Evolutionary conservation across 805 yeast genomes (phyloP).

Genomic region (Kodamaea fukazawae): DNA sequence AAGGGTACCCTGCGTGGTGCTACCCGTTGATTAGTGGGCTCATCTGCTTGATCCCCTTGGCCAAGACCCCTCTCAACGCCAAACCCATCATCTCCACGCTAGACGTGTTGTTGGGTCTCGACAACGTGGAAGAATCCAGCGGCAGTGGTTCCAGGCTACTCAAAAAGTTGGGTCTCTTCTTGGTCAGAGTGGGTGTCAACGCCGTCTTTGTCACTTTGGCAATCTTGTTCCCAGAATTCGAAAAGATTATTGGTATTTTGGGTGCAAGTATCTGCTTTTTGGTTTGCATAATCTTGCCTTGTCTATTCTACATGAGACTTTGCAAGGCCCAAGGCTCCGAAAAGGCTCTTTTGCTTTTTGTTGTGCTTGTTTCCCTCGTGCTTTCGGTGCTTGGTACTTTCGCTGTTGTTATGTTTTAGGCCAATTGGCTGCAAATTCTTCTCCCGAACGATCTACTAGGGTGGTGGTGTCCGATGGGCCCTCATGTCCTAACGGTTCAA

Average conservation of each 20-base stretch:
- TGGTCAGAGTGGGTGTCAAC: slow-evolving; percentile 24
- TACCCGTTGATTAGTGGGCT: slow-evolving; percentile 27
- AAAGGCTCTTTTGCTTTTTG: slow-evolving; percentile 10
- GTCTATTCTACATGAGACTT: slow-evolving; percentile 32
- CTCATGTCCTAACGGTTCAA: too few species aligned
- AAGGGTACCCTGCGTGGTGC: slow-evolving; percentile 65
- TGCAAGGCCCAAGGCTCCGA: slow-evolving; percentile 18
- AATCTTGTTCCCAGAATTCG: slow-evolving; percentile 36
- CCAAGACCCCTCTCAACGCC: slow-evolving; percentile 39
- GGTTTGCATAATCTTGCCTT: slow-evolving; percentile 40
- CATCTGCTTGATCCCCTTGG: slow-evolving; percentile 40
- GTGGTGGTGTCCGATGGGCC: too few species aligned
- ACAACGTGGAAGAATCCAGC: slow-evolving; percentile 1
- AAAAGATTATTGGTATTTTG: slow-evolving; percentile 38
- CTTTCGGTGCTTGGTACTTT: slow-evolving; percentile 22
- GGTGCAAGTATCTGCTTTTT: slow-evolving; percentile 43
- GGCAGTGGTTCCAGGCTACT: neutral
- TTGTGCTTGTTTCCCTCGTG: slow-evolving; percentile 11
- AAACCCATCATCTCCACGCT: slow-evolving; percentile 39
- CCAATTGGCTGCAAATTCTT: too few species aligned
- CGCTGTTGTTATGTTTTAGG: slow-evolving; percentile 11
- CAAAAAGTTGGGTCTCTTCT: slow-evolving; percentile 4
- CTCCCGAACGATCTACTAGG: too few species aligned
- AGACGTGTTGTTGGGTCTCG: slow-evolving; percentile 26
- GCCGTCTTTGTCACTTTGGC: slow-evolving; percentile 22